These are phyloP conservation scores for Tetrastigma voinierianum DNA, from an alignment of 164 flowering plant genomes.

Conservation along the genomic window DNA sequence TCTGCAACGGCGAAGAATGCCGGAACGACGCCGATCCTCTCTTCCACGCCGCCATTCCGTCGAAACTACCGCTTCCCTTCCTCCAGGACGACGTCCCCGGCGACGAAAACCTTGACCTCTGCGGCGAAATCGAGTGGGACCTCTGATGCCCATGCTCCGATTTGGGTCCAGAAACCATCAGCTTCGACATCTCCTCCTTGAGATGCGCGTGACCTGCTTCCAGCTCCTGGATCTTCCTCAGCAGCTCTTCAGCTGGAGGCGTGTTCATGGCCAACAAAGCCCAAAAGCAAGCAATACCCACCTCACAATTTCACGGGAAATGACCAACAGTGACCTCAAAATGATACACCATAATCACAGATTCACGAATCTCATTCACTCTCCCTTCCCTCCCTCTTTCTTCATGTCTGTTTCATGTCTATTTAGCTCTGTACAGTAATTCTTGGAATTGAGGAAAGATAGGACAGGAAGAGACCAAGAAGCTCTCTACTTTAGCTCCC, in stretches of 20 bases:
- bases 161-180: conserved; percentile 28
- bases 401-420: too few relatives aligned
- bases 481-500: background rate
- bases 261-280: conserved; percentile 30
- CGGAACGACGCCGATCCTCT: conserved; percentile 54
- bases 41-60: conserved; percentile 34
- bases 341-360: background rate
- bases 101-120: conserved; percentile 38
- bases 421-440: too few relatives aligned
- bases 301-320: background rate
- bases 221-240: conserved; percentile 79
- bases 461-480: too few relatives aligned
- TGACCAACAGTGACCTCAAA: conserved; percentile 3
- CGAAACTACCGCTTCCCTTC: conserved; percentile 22
- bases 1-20: conserved; percentile 83
- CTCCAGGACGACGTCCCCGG: conserved; percentile 23
- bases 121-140: conserved; percentile 80
- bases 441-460: too few relatives aligned
- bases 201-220: conserved; percentile 79
- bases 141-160: conserved; percentile 35
- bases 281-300: background rate
- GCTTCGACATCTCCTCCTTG: conserved; percentile 72
- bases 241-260: conserved; percentile 64
- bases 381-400: too few relatives aligned
- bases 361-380: too few relatives aligned